Evolutionary conservation across 2,329 filamentous ascomycete genomes (phyloP), one percentile per base, ranked within the genome.

Genomic region (Malbranchea zuffiana): DNA sequence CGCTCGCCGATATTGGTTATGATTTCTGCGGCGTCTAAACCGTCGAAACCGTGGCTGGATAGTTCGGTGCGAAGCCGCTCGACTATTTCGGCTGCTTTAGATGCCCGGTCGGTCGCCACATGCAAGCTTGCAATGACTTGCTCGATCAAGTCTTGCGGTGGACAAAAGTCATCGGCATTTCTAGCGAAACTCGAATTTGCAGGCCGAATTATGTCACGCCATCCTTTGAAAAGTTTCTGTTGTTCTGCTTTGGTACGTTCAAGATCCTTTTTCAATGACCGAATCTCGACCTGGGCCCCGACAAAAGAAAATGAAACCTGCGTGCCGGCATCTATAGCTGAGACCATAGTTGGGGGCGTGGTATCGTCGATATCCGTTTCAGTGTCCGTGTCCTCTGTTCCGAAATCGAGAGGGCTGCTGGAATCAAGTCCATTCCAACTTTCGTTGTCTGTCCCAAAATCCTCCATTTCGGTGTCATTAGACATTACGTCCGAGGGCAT

Each of bases 211-310:
- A 60, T 35, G 47, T 52, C 44, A 16, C 56, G 59, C 46, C 60
- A 63, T 18, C 58, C 57, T 12, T 57, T 49, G 36, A 66, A 65
- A 2, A 67, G 41, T 6, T 50, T 48, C 5, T 44, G 47, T 40
- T 64, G 66, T 32, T 62, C 62, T 33, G 54, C 53, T 29, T 52
- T 57, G 2, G 56, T 59, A 7, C 52, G 46, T 36, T 61, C 55
- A n/a, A 66, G 44, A 21, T 66, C 60, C 10, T 52, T 46, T 1
- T 49, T 49, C 29, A 66, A 50, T 13, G 44, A 32, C 8, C 35
- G 32, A 11, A 43, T 21, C 20, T 41, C 36, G 6, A 20, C 34
- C 21, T 36, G 29, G 13, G 38, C 35, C 24, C 37, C 33, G 18
- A 25, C 20, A n/a, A 35, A 29, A 31, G 30, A 6, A 18, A 43